phyloP scores from a whole-genome alignment of 257 asterid genomes.

The Fraxinus quadrangulata region DNA sequence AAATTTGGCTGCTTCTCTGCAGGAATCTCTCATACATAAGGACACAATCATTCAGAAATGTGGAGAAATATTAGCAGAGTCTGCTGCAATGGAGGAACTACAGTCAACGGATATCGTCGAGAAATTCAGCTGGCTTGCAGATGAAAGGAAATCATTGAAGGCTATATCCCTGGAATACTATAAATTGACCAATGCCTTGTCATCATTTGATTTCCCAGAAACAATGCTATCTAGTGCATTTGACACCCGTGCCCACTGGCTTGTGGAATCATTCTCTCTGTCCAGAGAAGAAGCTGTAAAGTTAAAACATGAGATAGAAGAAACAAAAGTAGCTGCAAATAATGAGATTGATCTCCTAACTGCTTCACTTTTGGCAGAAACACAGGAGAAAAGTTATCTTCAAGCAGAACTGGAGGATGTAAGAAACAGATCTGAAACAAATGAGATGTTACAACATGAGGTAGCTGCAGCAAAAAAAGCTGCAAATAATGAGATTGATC shows the following conservation, averaged over 20 bases:
- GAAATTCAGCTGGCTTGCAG: conserved; percentile 62
- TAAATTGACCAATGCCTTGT: conserved; percentile 47
- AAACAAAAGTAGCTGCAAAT: conserved; percentile 53
- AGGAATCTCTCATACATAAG: conserved; percentile 68
- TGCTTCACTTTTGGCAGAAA: conserved; percentile 59
- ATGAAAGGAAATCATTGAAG: conserved; percentile 61
- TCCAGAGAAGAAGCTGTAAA: conserved; percentile 60
- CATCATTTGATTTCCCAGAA: conserved; percentile 64
- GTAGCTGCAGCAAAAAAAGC: conserved; percentile 53
- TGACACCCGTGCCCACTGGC: conserved; percentile 59
- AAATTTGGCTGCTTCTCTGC: conserved; percentile 51
- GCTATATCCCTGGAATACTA: conserved; percentile 51
- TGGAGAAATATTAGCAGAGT: conserved; percentile 63
- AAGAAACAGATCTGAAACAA: conserved; percentile 41
- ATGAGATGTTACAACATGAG: conserved; percentile 55
- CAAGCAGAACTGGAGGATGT: conserved; percentile 66
- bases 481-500: conserved; percentile 51
- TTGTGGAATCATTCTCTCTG: conserved; percentile 52
- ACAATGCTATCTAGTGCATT: conserved; percentile 50
- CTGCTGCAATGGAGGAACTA: conserved; percentile 40
- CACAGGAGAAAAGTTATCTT: conserved; percentile 57
- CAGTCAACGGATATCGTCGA: conserved; percentile 58
- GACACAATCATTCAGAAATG: conserved; percentile 59
- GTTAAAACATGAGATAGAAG: conserved; percentile 56
- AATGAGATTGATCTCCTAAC: conserved; percentile 59